A percentile compares a stretch with the other conserved stretches of the same genome.
These are phyloP conservation scores for Pleodorina starrii DNA, from an alignment of 139 green algal genomes.

Conservation along the genomic window DNA sequence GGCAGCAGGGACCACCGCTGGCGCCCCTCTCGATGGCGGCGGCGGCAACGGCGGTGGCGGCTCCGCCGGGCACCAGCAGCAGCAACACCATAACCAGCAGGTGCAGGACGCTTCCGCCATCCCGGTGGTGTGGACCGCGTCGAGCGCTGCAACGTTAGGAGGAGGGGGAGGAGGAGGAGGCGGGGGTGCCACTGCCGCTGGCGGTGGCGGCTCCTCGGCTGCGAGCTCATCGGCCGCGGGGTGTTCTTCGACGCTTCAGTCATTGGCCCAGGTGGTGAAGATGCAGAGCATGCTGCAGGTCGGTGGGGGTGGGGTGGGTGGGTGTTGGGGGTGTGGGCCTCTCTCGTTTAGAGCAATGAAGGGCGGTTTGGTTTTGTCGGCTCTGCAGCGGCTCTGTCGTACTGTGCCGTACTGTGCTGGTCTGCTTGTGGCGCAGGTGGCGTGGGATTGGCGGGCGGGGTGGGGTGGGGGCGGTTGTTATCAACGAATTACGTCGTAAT, in stretches of 20 bases:
- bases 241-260: constrained; percentile 6
- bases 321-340: neutral
- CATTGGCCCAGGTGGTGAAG: constrained; percentile 32
- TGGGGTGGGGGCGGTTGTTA: no score
- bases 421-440: no score
- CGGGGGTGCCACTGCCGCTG: neutral
- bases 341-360: no score
- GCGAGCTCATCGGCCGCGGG: neutral
- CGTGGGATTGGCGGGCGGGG: no score
- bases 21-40: neutral
- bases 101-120: neutral
- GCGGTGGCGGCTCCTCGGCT: no score
- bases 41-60: neutral
- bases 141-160: no score
- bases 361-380: no score
- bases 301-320: neutral
- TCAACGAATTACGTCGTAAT: no score
- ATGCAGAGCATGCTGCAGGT: constrained; percentile 39
- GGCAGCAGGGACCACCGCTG: neutral
- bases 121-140: neutral
- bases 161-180: no score
- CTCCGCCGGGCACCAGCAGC: neutral
- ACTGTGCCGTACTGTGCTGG: no score
- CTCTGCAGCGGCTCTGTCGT: no score
- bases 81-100: neutral